Conservation (phyloP, 257 asterid species). For the Misopates orontium region DNA sequence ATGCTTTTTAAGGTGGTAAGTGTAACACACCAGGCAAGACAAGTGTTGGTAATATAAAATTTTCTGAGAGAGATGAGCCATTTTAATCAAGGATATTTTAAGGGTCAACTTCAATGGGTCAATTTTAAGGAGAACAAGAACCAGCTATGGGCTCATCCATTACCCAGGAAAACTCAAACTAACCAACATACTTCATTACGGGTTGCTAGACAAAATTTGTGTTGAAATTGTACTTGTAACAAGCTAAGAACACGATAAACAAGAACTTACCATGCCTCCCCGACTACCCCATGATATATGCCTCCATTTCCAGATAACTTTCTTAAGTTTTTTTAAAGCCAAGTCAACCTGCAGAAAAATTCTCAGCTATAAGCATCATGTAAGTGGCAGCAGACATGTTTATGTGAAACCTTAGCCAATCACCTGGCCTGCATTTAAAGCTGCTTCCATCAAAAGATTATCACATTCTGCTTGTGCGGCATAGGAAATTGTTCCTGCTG, state of each 20-base stretch:
- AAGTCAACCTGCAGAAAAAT: slow-evolving; percentile 52
- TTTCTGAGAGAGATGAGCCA: neutral
- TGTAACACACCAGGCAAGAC: neutral
- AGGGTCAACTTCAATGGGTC: neutral
- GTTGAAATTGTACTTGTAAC: neutral
- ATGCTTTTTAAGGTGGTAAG: neutral
- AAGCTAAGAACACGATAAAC: slow-evolving; percentile 28
- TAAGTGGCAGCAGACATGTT: slow-evolving; percentile 18
- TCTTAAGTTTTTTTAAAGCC: slow-evolving; percentile 52
- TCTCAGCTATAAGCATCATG: slow-evolving; percentile 23
- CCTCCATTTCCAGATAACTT: slow-evolving; percentile 49
- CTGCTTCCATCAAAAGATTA: slow-evolving; percentile 76
- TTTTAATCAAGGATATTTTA: neutral
- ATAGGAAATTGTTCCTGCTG: slow-evolving; percentile 57
- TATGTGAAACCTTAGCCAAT: slow-evolving; percentile 18
- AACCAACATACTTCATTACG: neutral
- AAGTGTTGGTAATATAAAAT: neutral
- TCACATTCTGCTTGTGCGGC: slow-evolving; percentile 58
- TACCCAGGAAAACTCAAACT: neutral
- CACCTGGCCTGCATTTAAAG: slow-evolving; percentile 69
- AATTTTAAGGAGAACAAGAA: slow-evolving; percentile 11
- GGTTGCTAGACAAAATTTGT: neutral
- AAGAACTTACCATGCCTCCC: slow-evolving; percentile 58
- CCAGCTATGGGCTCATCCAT: slow-evolving; percentile 8
- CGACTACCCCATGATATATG: slow-evolving; percentile 62